These are phyloP conservation scores for Magnusiomyces paraingens DNA, from an alignment of 1,139 yeast genomes.

Conservation along the genomic window DNA sequence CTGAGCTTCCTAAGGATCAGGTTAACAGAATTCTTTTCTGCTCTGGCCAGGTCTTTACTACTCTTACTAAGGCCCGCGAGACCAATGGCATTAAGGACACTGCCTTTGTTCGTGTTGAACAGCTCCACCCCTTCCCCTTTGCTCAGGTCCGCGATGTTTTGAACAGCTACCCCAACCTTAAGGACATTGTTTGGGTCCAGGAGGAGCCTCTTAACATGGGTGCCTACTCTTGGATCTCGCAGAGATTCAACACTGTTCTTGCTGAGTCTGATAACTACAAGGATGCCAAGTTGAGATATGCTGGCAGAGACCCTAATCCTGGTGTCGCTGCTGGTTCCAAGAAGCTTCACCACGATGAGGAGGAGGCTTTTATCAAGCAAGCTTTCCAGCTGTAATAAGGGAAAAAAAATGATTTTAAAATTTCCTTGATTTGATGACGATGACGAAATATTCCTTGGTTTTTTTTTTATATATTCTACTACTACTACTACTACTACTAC, in stretches of 20 bases:
- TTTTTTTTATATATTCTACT: no score
- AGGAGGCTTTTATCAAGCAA: constrained; percentile 74
- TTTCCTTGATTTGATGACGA: neutral
- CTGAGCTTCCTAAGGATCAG: constrained; percentile 72
- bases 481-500: no score
- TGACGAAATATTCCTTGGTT: neutral
- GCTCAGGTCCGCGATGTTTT: constrained; percentile 85
- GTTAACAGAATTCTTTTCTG: constrained; percentile 82
- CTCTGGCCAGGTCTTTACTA: constrained; percentile 92
- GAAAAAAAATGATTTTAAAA: neutral
- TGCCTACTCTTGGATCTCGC: constrained; percentile 69
- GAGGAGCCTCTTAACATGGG: constrained; percentile 99
- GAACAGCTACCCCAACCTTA: constrained; percentile 70
- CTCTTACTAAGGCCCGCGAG: constrained; percentile 84
- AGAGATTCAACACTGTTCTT: constrained; percentile 73
- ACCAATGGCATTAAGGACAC: constrained; percentile 69
- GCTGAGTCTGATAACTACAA: constrained; percentile 65
- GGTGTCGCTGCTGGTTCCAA: constrained; percentile 98
- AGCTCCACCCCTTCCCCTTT: constrained; percentile 98
- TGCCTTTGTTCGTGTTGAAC: constrained; percentile 87
- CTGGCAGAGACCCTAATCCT: constrained; percentile 98
- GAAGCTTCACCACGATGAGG: constrained; percentile 82
- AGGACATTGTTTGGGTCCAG: constrained; percentile 95
- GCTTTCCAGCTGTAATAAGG: constrained; percentile 44
- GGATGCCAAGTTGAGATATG: constrained; percentile 62